A percentile compares a stretch with the other conserved stretches of the same genome.
These are phyloP conservation scores for Pelargonium cotyledonis DNA, from an alignment of 441 rosid genomes.

Conservation along the genomic window DNA sequence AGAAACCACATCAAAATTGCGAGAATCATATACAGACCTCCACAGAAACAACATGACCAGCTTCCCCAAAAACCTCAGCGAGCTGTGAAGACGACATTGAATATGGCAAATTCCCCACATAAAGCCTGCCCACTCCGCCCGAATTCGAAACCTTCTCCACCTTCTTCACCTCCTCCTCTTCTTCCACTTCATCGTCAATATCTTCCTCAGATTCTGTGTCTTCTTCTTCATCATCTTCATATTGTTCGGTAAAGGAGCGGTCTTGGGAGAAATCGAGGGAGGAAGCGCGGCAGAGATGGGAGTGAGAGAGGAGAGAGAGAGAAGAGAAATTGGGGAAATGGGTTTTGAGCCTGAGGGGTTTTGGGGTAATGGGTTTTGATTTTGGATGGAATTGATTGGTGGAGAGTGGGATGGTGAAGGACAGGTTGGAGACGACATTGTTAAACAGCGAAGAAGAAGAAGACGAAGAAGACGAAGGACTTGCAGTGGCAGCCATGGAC, in stretches of 20 bases:
- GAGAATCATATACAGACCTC: conserved; percentile 43
- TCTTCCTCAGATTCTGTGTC: conserved; percentile 24
- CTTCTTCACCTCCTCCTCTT: conserved; percentile 25
- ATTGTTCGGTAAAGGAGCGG: neutral
- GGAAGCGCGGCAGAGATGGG: conserved; percentile 30
- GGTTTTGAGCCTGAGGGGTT: conserved; percentile 37
- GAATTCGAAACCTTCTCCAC: conserved; percentile 17
- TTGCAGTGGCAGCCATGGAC: neutral
- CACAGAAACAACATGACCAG: conserved; percentile 60
- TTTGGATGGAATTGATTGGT: conserved; percentile 10
- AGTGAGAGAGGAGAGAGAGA: conserved; percentile 12
- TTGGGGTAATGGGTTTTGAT: conserved; percentile 29
- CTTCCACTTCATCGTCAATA: conserved; percentile 26
- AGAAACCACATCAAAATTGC: neutral
- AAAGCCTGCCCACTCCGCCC: conserved; percentile 56
- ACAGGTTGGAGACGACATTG: conserved; percentile 21
- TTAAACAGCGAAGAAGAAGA: neutral
- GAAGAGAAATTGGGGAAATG: conserved; percentile 18
- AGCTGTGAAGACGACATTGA: conserved; percentile 59
- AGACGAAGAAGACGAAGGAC: neutral
- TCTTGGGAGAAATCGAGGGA: conserved; percentile 32
- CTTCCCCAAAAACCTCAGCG: conserved; percentile 54
- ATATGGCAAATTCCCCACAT: conserved; percentile 78
- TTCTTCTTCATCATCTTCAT: conserved; percentile 26
- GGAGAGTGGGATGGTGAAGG: conserved; percentile 23